Conservation (phyloP, 2,329 filamentous ascomycete species). For the Drechmeria coniospora region DNA sequence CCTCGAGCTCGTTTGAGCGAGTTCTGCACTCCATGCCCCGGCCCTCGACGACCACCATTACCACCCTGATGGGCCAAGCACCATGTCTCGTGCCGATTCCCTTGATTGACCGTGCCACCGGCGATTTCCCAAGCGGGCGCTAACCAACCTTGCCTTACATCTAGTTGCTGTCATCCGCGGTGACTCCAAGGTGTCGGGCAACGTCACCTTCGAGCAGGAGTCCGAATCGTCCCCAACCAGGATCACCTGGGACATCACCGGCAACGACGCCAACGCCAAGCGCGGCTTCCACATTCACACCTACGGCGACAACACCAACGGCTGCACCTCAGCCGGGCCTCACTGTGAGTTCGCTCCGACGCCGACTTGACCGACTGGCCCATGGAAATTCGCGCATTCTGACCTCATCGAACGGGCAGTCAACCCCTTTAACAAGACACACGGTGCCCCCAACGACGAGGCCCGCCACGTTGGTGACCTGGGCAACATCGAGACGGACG, state of each 20-base stretch:
- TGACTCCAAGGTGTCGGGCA: slow-evolving; percentile 90
- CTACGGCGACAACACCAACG: slow-evolving; percentile 99
- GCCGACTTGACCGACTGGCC: no score
- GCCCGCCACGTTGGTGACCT: slow-evolving; percentile 92
- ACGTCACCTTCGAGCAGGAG: slow-evolving; percentile 87
- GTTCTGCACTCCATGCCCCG: slow-evolving; percentile 22
- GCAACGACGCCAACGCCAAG: slow-evolving; percentile 88
- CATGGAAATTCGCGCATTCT: no score
- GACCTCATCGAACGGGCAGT: slow-evolving; percentile 34
- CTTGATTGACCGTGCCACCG: slow-evolving; percentile 22
- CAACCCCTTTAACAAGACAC: slow-evolving; percentile 87
- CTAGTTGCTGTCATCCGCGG: slow-evolving; percentile 92
- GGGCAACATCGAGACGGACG: slow-evolving; percentile 94
- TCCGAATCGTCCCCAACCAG: slow-evolving; percentile 69
- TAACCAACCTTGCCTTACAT: slow-evolving; percentile 5
- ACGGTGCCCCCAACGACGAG: slow-evolving; percentile 73
- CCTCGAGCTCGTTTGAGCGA: slow-evolving; percentile 43
- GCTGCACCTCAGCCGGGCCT: slow-evolving; percentile 94
- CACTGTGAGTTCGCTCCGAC: slow-evolving; percentile 72
- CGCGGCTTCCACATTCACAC: slow-evolving; percentile 98
- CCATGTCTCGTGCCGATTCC: slow-evolving; percentile 9
- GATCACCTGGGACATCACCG: slow-evolving; percentile 82
- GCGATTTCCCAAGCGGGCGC: no score
- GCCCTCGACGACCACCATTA: slow-evolving; percentile 10
- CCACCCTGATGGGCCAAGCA: slow-evolving; percentile 28